Evolutionary conservation across 2,329 filamentous ascomycete genomes (phyloP), one percentile per base, ranked within the genome.

Genomic region (Cladosporium sp.): DNA sequence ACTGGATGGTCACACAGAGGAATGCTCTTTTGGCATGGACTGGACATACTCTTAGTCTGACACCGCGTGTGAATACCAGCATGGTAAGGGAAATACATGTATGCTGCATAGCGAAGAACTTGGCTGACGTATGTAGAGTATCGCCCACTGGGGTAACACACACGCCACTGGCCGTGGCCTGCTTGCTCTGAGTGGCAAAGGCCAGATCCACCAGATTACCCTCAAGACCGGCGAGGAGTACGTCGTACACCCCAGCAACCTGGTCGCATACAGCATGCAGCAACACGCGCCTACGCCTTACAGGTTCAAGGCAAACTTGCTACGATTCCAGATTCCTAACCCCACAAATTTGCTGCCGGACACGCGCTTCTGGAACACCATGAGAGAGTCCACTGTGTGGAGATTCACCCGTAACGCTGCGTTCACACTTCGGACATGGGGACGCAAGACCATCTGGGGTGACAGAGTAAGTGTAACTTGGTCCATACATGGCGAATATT

Each of bases 1-100:
- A 99, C 75, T 99, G 94, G 93, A 90, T 96, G 79, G 79, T 99
- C 8, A 83, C 90, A 6, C 92, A 97, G 71, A 83, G 90, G 61
- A 88, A 90, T 63, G 91, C 91, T 1, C 80, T 99, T 54, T 80
- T 97, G n/a, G 94, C 94, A 56, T 99, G 94, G 94, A 96, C 93
- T 0, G 94, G 94, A 25, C 90, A 96, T 71, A 91, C 90, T 0
- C 79, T 99, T 56, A 79, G 80, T 15, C 81, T 94, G 44, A 86
- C 85, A 35, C 90, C 92, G 2, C 87, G 85, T 47, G 79, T 95
- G 63, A 92, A 91, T 66, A 82, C 81, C 42, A 82, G 83, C 62
- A 81, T 97, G 69, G 86, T 83, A 68, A 58, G 75, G 70, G 24
- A 25, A 22, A 32, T 32, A n/a, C n/a, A n/a, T 20, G 24, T 35